A percentile compares a stretch with the other conserved stretches of the same genome.
Conservation (phyloP, 768 basidiomycete genomes). For the Tricholoma bakamatsutake region DNA sequence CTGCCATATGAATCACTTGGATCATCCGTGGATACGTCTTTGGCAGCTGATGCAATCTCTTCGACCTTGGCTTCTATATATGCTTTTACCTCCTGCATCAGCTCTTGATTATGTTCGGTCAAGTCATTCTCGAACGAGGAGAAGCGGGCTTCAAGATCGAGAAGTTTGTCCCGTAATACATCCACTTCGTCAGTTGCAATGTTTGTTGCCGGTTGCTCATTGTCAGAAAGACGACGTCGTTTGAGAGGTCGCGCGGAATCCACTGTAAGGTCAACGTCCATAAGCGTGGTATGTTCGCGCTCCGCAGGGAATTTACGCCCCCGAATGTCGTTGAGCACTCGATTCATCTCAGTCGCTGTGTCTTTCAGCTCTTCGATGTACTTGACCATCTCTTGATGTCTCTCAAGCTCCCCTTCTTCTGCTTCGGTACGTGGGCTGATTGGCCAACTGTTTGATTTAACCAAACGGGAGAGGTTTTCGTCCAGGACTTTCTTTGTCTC, state of each 20-base stretch:
- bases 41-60: conserved; percentile 5
- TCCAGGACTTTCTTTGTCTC: conserved; percentile 15
- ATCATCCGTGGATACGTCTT: background rate
- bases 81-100: conserved; percentile 16
- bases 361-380: conserved; percentile 17
- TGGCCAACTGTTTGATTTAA: conserved; percentile 25
- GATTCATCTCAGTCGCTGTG: conserved; percentile 18
- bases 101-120: conserved; percentile 12
- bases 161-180: conserved; percentile 14
- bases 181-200: conserved; percentile 11
- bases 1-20: background rate
- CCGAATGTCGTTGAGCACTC: conserved; percentile 13
- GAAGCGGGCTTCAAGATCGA: conserved; percentile 13
- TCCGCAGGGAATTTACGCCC: background rate
- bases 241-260: conserved; percentile 19
- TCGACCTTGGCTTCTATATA: conserved; percentile 16
- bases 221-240: conserved; percentile 21
- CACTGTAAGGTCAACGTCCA: conserved; percentile 10
- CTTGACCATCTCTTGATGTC: conserved; percentile 16
- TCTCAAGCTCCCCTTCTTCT: conserved; percentile 13
- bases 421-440: conserved; percentile 15
- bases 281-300: background rate
- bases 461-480: conserved; percentile 12
- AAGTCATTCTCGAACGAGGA: conserved; percentile 19
- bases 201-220: background rate